Evolutionary conservation across 805 yeast genomes (phyloP), one percentile per base, ranked within the genome.

Genomic region (Zygosaccharomyces siamensis): DNA sequence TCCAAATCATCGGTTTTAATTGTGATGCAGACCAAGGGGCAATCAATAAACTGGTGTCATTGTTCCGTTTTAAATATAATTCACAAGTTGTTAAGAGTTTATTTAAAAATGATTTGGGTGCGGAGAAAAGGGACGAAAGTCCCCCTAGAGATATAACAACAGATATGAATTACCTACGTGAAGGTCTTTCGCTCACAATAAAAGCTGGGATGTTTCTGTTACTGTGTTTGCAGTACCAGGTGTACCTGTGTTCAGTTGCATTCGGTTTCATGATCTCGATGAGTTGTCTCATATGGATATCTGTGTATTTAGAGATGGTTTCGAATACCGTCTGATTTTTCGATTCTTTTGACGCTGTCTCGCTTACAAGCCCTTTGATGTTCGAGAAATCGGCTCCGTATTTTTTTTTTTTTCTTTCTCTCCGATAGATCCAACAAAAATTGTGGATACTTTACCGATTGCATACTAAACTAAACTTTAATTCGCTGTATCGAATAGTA

Each of bases 151-250:
- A 43, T 27, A 43, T 43, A 10, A 43, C 46, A 30, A 46, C 28
- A 20, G 46, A 51, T 20, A 45, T 48, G 21, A 51, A 46, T 5
- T 51, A 46, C 36, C 41, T 51, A 10, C 45, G 55, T 11, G 52
- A 48, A 27, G 46, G 38, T 16, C 32, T 47, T 4, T 39, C 39
- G 7, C 44, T 48, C 11, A 35, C 49, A n/a, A 26, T 48, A 6
- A 46, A 49, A 23, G 49, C 50, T 5, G 55, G 52, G 10, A 45
- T 51, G 42, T 51, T 51, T 30, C 32, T 48, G 48, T 26, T 51
- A 11, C 41, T 51, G 23, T 51, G 55, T 40, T 38, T 46, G 16
- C 39, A 45, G 7, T 40, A 48, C 26, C 43, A 45, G 18, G 36
- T 51, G 3, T 51, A 51, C 31, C 18, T 44, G 28, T 51, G 55